Evolutionary conservation across 2,329 filamentous ascomycete genomes (phyloP).

Genomic region (Cladophialophora yegresii): DNA sequence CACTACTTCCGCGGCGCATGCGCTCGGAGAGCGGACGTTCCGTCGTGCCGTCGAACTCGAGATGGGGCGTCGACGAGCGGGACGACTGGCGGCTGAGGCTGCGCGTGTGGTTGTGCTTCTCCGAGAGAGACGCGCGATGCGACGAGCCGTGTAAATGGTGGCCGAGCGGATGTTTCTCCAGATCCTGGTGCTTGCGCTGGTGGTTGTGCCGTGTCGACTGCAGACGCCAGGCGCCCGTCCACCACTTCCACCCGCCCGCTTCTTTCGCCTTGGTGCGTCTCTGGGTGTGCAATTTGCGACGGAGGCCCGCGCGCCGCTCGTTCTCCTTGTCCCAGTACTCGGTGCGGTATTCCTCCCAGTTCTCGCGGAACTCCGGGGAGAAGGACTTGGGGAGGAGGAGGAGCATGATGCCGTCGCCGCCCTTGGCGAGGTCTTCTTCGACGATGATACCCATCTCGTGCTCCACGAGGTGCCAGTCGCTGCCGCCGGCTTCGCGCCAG

Average conservation of each 20-base stretch:
- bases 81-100: constrained; percentile 34
- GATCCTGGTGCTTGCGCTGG: constrained; percentile 32
- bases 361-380: constrained; percentile 88
- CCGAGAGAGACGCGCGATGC: constrained; percentile 18
- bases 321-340: constrained; percentile 99
- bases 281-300: constrained; percentile 69
- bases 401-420: constrained; percentile 89
- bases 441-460: constrained; percentile 56
- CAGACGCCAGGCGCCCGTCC: constrained; percentile 68
- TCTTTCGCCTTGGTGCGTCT: constrained; percentile 64
- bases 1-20: constrained; percentile 35
- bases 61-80: constrained; percentile 34
- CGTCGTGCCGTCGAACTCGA: constrained; percentile 27
- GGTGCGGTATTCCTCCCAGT: constrained; percentile 91
- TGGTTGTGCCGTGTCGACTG: constrained; percentile 32
- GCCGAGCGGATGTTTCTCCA: constrained; percentile 39
- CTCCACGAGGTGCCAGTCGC: constrained; percentile 76
- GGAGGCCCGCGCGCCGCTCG: constrained; percentile 74
- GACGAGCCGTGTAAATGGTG: constrained; percentile 25
- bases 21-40: constrained; percentile 27
- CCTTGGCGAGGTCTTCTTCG: constrained; percentile 86
- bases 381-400: constrained; percentile 92
- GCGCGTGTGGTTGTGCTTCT: constrained; percentile 27
- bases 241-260: constrained; percentile 78
- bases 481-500: constrained; percentile 54